Percentiles rank a stretch among this genome's conserved stretches.
Conservation (phyloP, 139 green algal genomes). For the Haematococcus lacustris region DNA sequence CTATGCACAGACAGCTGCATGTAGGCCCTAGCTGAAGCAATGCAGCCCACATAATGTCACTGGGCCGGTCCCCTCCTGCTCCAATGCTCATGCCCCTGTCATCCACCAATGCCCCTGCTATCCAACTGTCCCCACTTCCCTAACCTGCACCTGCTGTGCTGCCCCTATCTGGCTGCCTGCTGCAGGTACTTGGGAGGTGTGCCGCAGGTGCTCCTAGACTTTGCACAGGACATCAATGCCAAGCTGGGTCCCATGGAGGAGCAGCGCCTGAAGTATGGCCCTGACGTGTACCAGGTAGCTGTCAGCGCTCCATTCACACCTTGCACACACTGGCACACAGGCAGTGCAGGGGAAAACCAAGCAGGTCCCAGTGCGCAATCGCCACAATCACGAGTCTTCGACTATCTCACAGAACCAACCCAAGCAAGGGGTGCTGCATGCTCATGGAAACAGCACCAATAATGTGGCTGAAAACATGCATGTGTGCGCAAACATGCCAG, state of each 20-base stretch:
- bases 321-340: conserved; percentile 1
- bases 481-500: background rate
- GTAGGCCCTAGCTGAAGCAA: background rate
- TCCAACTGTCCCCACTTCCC: too few species aligned
- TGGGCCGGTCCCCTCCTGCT: too few species aligned
- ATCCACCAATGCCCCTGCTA: too few species aligned
- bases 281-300: conserved; percentile 27
- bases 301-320: conserved; percentile 5
- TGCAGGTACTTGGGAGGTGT: conserved; percentile 35
- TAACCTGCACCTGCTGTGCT: too few species aligned
- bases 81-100: too few species aligned
- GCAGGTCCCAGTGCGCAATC: background rate
- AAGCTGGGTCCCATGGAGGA: conserved; percentile 48
- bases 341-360: background rate
- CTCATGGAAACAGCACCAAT: background rate
- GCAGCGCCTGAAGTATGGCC: conserved; percentile 32
- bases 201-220: conserved; percentile 42
- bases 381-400: background rate
- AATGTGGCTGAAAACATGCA: background rate
- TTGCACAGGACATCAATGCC: conserved; percentile 46
- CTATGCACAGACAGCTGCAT: background rate
- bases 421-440: background rate
- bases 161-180: background rate
- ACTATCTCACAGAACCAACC: background rate
- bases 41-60: too few species aligned